Base-by-base conservation (phyloP, 2,329 filamentous ascomycete genomes). In the Leptoxyphium fumago region DNA sequence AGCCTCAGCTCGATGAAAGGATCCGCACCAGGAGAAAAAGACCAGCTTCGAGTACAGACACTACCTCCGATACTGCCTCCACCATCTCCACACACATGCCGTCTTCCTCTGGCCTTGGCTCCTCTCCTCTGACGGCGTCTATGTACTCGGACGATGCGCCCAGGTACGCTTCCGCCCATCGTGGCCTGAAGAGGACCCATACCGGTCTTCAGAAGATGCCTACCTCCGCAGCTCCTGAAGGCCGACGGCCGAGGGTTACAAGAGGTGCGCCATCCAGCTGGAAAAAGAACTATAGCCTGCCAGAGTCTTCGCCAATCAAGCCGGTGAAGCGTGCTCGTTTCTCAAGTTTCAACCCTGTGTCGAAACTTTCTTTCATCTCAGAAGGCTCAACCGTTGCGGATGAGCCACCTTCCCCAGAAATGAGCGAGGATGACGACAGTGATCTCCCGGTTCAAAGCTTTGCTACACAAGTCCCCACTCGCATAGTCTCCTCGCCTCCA, bases 261-360 rank as follows among this genome's bases (percentile, higher is more conserved):
- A 42, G 52, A 21, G 64, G 51, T 39, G 48, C 54, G 39, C 38
- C 38, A 28, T 64, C 71, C 14, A 74, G 80, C 1, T 94, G 85
- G 85, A 91, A 84, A 64, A 78, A 77, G 56, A 74, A 72, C 46
- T 79, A 87, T 59, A 78, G 81, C 55, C 69, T 94, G 46, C 77
- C 85, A 14, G 81, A 93, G 60, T 94, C 87, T 4, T 95, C 88
- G 4, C 89, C 89, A 18, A 79, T 85, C 56, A 84, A 89, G 65
- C 75, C 80, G 51, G 77, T 78, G 53, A 78, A 82, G 55, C 80
- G 83, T 57, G 73, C 80, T 53, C 78, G 82, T 62, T 89, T 88
- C 55, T 82, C 79, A 39, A 82, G 78, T 15, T 38, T 42, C 14
- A 50, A 51, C 41, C 75, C 76, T 42, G 77, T 80, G 4, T 81